Evolutionary conservation across 176 grass and related monocot species (phyloP), one percentile per base, ranked within the genome.

Genomic region (Dendrocalamus sinicus): DNA sequence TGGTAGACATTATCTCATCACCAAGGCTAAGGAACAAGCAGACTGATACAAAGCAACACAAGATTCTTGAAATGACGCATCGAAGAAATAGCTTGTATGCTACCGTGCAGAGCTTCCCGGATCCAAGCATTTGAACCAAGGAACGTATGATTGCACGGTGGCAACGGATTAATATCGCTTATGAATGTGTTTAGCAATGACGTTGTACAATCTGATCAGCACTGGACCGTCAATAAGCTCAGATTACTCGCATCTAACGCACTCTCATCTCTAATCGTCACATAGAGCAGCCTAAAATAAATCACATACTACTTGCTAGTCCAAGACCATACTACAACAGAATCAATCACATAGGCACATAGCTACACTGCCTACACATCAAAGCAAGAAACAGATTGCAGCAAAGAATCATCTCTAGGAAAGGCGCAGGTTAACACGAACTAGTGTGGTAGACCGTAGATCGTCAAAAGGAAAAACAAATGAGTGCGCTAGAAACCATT

Each of bases 161-260:
- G 76, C 89, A 85, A 88, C 76, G 44, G 58, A 85, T 88, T 85
- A 7, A 15, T 85, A 1, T 85, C 13, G 81, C 89, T 91, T 85
- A 88, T 85, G 81, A 84, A 81, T 85, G 81, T 85, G 89, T 88
- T 91, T 84, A 88, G 86, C 47, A 72, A 76, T 88, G 86, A 91
- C 47, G 86, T 57, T 81, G 28, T 16, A 81, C 17, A 69, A 79
- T 88, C 86, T 64, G 82, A 85, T 77, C 89, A 91, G 86, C 81
- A 72, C 77, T 81, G 85, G 86, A 91, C 83, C 90, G 79, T 92
- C 86, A 70, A 61, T 82, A 88, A 91, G 81, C 89, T 70, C 57
- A 22, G 32, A 17, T 51, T 65, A 48, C 9, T 19, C 17, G 19
- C 5, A 20, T 19, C 45, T 43, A 68, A 43, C 7, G 9, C 9